These are phyloP conservation scores for Tripterygium wilfordii DNA, from an alignment of 177 flowering plant genomes.

Conservation along the genomic window DNA sequence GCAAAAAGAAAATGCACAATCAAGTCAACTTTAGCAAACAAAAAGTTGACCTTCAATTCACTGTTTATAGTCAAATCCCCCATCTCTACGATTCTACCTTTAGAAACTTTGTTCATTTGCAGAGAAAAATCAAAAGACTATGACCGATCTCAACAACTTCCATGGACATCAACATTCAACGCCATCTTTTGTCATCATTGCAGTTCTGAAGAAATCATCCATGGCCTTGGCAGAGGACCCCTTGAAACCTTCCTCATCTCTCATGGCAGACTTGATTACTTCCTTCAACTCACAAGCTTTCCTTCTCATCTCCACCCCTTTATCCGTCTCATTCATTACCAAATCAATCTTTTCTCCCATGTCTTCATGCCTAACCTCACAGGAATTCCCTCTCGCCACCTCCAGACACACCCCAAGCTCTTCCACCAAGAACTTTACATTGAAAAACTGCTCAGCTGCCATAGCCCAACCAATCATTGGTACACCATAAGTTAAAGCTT, in stretches of 20 bases:
- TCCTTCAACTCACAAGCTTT: slow-evolving; percentile 19
- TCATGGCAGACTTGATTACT: slow-evolving; percentile 19
- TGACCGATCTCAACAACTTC: too few relatives aligned
- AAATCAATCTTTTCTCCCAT: slow-evolving; percentile 18
- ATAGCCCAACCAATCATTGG: slow-evolving; percentile 55
- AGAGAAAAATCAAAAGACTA: too few relatives aligned
- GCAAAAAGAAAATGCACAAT: too few relatives aligned
- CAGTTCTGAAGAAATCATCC: slow-evolving; percentile 5
- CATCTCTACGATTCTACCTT: too few relatives aligned
- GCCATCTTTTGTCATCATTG: not conserved
- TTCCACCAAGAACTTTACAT: slow-evolving; percentile 35
- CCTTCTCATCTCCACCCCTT: slow-evolving; percentile 24
- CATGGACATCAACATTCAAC: too few relatives aligned
- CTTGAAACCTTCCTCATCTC: slow-evolving; percentile 18
- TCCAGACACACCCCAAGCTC: slow-evolving; percentile 50
- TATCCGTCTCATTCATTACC: slow-evolving; percentile 26
- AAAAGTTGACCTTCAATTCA: too few relatives aligned
- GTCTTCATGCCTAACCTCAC: slow-evolving; percentile 26
- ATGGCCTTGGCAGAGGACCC: slow-evolving; percentile 28
- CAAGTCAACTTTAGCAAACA: too few relatives aligned
- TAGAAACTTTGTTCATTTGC: too few relatives aligned
- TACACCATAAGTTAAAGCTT: slow-evolving; percentile 40
- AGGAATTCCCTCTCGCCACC: slow-evolving; percentile 40
- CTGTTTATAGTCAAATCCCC: too few relatives aligned
- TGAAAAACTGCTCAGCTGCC: slow-evolving; percentile 53